Evolutionary conservation across 2,329 filamentous ascomycete species (phyloP), one percentile per base, ranked within the genome.

Genomic region (Botryotinia calthae): DNA sequence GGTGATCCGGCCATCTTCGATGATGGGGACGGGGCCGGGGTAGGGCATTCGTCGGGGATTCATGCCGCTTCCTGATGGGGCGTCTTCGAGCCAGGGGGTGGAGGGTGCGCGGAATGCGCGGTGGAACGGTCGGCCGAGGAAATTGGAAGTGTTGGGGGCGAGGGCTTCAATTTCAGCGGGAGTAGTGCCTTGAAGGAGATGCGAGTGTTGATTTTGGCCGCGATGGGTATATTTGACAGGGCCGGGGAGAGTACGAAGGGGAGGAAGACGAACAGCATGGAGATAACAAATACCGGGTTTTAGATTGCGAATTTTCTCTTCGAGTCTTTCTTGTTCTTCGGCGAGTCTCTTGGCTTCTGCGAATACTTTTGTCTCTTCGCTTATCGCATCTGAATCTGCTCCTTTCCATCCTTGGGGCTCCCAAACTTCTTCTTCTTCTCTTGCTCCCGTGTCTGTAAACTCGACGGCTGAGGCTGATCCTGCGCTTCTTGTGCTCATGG

Each of bases 1-100:
- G 44, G 31, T 4, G 5, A 6, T 6, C 5, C 0, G 5, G 0
- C 34, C 7, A 6, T 4, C 12, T 8, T 37, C n/a, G 4, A 67
- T 8, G 16, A 8, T 9, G 18, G 65, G 34, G 2, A 1, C 2
- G 1, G 65, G 65, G 14, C 65, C 65, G 0, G 65, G 48, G 12
- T 67, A 67, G 0, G 65, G 25, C 0, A 0, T 9, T 1, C 65
- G 48, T 0, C 12, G 4, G 3, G 65, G 65, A 20, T 42, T 2
- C 1, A 54, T 6, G 12, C 48, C 25, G 25, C 25, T 12, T 12
- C 48, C 48, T 6, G 48, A 7, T 1, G 48, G 65, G 2, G 65
- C 65, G 12, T 31, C 0, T 9, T 14, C 6, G 18, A 67, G 34
- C 48, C 48, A 67, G 16, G 64, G 34, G 4, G 25, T 14, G 2